Percentiles rank a stretch among this genome's conserved stretches.
Evolutionary conservation across 495 filamentous ascomycete species (phyloP).

Genomic region (Tuber aestivum): DNA sequence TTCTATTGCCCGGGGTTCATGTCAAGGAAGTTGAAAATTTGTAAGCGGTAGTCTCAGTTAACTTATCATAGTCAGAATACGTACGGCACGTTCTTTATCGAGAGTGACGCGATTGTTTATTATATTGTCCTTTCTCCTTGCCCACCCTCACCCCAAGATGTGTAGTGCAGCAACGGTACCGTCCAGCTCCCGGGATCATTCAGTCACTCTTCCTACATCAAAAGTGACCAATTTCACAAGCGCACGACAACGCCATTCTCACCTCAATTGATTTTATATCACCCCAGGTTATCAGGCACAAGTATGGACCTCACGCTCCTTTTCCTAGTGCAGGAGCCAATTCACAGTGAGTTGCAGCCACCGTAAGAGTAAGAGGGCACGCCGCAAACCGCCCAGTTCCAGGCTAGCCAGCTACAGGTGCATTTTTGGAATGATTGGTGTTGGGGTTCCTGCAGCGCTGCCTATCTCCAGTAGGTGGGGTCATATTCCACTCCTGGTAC

Average conservation of each 20-base stretch:
- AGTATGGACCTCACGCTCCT: not conserved
- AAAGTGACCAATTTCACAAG: not conserved
- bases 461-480: not conserved
- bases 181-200: not conserved
- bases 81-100: not conserved
- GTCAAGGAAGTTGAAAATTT: not conserved
- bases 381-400: not conserved
- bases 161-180: not conserved
- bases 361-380: not conserved
- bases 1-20: not conserved
- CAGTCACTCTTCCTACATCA: not conserved
- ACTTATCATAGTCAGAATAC: not conserved
- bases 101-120: not conserved
- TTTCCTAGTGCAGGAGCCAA: not conserved
- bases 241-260: not conserved
- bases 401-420: not conserved
- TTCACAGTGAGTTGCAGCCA: not conserved
- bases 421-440: not conserved
- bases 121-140: not conserved
- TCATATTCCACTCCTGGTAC: not conserved
- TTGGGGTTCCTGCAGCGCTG: not conserved
- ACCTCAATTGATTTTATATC: not conserved
- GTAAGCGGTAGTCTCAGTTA: not conserved
- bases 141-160: not conserved
- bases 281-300: not conserved